Evolutionary conservation across 176 grass and related monocot species (phyloP).

Genomic region (Oryza glaberrima): DNA sequence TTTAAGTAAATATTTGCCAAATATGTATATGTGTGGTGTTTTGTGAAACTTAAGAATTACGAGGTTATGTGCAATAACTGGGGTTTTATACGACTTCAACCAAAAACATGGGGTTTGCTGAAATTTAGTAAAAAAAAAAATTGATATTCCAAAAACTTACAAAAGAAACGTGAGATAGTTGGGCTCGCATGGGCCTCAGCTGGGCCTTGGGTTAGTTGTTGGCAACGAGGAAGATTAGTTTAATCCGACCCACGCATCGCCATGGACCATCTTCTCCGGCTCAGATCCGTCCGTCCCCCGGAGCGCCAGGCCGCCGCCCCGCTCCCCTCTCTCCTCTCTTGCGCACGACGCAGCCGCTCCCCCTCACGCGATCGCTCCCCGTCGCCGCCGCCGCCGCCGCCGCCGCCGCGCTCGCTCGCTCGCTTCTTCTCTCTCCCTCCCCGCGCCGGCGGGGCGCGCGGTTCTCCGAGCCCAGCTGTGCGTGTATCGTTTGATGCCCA

Average conservation of each 20-base stretch:
- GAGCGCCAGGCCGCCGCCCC: background rate
- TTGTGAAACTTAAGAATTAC: too few species aligned
- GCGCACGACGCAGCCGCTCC: background rate
- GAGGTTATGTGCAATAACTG: too few species aligned
- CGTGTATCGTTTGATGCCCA: background rate
- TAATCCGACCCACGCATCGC: constrained; percentile 15
- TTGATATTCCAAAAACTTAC: too few species aligned
- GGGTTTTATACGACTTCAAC: too few species aligned
- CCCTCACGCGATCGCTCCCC: background rate
- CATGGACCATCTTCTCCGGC: constrained; percentile 32
- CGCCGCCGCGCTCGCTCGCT: background rate
- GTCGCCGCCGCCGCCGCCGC: background rate
- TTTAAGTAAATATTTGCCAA: too few species aligned
- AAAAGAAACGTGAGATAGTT: too few species aligned
- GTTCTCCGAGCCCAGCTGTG: background rate
- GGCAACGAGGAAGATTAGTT: constrained; percentile 9
- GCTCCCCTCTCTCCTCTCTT: background rate
- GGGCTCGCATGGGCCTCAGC: background rate
- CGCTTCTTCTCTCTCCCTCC: background rate
- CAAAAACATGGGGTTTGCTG: too few species aligned
- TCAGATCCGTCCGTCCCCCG: constrained; percentile 30
- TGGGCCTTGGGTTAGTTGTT: background rate
- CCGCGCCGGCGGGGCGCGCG: background rate
- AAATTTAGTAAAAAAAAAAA: too few species aligned
- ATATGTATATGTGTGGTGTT: too few species aligned